A percentile compares a stretch with the other conserved stretches of the same genome.
phyloP scores from a whole-genome alignment of 306 rosid genomes.

The Cicer pinnatifidum region DNA sequence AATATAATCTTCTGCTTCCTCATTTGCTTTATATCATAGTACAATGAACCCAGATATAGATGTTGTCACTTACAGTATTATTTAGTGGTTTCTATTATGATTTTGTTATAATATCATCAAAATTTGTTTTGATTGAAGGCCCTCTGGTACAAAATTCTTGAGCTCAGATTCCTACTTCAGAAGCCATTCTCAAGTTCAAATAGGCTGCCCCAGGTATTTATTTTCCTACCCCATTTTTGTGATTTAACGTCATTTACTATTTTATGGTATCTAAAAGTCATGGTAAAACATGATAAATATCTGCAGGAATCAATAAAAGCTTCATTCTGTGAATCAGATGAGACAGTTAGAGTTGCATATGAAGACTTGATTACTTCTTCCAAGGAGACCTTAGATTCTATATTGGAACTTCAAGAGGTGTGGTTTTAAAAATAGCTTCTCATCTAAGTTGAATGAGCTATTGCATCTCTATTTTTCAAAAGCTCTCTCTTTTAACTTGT shows the following conservation, averaged over 20 bases:
- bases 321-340: conserved; percentile 63
- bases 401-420: conserved; percentile 85
- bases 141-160: conserved; percentile 91
- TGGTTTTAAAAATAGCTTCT: background rate
- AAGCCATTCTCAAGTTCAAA: conserved; percentile 81
- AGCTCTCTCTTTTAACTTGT: conserved; percentile 8
- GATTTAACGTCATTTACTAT: conserved; percentile 21
- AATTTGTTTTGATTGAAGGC: conserved; percentile 56
- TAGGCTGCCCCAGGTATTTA: conserved; percentile 81
- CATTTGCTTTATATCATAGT: conserved; percentile 21
- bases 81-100: conserved; percentile 30
- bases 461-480: background rate
- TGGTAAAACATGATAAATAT: conserved; percentile 36
- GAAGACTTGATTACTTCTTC: conserved; percentile 67
- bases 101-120: background rate
- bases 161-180: conserved; percentile 82
- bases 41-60: background rate
- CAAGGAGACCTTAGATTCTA: conserved; percentile 74
- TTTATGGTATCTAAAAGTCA: conserved; percentile 22
- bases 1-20: conserved; percentile 7
- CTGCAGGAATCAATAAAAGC: conserved; percentile 78
- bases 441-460: background rate
- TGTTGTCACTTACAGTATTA: conserved; percentile 14
- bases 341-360: conserved; percentile 65
- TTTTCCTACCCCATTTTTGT: conserved; percentile 36